phyloP scores from a whole-genome alignment of 2,329 filamentous ascomycete genomes.

The Lachnellula cervina region DNA sequence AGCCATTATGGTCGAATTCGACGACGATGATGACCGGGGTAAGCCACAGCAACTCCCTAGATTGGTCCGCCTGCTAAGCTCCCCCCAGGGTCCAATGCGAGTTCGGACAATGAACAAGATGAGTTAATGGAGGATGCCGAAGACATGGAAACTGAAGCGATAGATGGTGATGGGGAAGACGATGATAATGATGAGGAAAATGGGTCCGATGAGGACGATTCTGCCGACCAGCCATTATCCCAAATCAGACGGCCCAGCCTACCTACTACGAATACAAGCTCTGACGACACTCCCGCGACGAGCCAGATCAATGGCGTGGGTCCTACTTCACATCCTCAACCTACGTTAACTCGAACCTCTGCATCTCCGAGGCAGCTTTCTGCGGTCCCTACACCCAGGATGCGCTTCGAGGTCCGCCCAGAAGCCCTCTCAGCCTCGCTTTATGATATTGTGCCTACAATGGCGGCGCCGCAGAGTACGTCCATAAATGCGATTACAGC shows the following conservation, averaged over 20 bases:
- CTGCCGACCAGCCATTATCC: constrained; percentile 35
- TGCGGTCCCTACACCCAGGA: constrained; percentile 37
- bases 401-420: constrained; percentile 62
- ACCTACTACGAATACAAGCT: constrained; percentile 26
- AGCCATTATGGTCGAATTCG: constrained; percentile 27
- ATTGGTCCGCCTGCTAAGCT: constrained; percentile 4
- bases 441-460: constrained; percentile 96
- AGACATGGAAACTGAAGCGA: constrained; percentile 31
- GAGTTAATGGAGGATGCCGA: constrained; percentile 51
- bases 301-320: constrained; percentile 25
- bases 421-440: constrained; percentile 74
- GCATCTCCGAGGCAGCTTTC: constrained; percentile 29
- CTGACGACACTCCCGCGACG: constrained; percentile 20
- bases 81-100: constrained; percentile 35
- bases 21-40: constrained; percentile 32
- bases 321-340: constrained; percentile 29
- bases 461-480: constrained; percentile 91
- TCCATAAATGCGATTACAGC: constrained; percentile 90
- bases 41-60: neutral
- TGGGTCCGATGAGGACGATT: constrained; percentile 49
- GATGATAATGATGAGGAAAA: constrained; percentile 39
- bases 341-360: constrained; percentile 26
- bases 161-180: constrained; percentile 32
- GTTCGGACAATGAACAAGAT: constrained; percentile 50
- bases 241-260: constrained; percentile 25